phyloP scores from a whole-genome alignment of 176 grass and related monocot genomes.

The Calamus simplicifolius region DNA sequence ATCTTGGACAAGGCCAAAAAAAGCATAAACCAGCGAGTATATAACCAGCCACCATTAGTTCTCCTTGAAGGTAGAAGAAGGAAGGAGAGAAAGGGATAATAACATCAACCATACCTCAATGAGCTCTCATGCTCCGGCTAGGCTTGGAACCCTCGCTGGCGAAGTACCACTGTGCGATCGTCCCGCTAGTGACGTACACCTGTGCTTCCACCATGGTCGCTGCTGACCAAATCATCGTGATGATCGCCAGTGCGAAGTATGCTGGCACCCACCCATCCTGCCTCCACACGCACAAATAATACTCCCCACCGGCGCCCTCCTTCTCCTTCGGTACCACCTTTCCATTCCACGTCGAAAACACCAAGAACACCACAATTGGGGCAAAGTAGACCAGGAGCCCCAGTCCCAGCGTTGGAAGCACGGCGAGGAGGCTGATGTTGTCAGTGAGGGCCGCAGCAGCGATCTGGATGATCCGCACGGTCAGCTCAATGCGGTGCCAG shows the following conservation, averaged over 20 bases:
- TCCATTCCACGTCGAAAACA: slow-evolving; percentile 43
- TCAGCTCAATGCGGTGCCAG: slow-evolving; percentile 36
- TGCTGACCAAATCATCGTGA: slow-evolving; percentile 40
- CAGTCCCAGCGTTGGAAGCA: slow-evolving; percentile 25
- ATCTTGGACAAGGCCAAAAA: too few species aligned
- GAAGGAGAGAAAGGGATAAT: background rate
- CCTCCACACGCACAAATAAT: slow-evolving; percentile 37
- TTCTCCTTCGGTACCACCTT: slow-evolving; percentile 22
- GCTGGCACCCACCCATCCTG: slow-evolving; percentile 36
- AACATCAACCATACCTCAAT: slow-evolving; percentile 25
- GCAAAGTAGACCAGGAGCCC: slow-evolving; percentile 27
- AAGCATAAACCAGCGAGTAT: too few species aligned
- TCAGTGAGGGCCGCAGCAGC: slow-evolving; percentile 22
- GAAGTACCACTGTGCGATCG: slow-evolving; percentile 49
- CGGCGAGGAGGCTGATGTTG: slow-evolving; percentile 23
- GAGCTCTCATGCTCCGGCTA: slow-evolving; percentile 33
- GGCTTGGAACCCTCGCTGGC: slow-evolving; percentile 23
- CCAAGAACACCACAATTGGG: slow-evolving; percentile 33
- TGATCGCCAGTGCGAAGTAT: slow-evolving; percentile 33
- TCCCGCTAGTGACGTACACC: slow-evolving; percentile 32
- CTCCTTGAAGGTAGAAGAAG: too few species aligned
- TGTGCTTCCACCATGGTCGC: slow-evolving; percentile 39
- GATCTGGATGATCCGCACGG: slow-evolving; percentile 29
- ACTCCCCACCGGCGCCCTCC: slow-evolving; percentile 3
- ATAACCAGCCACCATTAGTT: too few species aligned